phyloP scores from a whole-genome alignment of 1,284 basidiomycete species.

The Ganoderma resinaceum region DNA sequence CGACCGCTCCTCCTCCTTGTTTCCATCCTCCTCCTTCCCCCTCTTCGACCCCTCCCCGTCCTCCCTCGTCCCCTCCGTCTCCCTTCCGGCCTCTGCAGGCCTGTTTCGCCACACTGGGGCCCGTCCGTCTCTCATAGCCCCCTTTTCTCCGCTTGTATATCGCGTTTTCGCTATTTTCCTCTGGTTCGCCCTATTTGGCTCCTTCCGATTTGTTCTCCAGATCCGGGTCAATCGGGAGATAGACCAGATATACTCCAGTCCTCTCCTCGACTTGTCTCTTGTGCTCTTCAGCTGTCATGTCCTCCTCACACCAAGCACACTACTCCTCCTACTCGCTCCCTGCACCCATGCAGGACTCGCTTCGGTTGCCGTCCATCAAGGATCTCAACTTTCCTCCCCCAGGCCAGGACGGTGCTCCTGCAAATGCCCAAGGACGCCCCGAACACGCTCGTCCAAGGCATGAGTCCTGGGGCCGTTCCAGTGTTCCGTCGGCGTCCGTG shows the following conservation, averaged over 20 bases:
- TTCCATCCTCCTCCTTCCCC: slow-evolving; percentile 35
- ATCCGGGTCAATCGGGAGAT: slow-evolving; percentile 41
- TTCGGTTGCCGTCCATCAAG: slow-evolving; percentile 70
- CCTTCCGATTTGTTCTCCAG: slow-evolving; percentile 31
- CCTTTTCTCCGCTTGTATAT: slow-evolving; percentile 2
- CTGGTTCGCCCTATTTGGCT: slow-evolving; percentile 22
- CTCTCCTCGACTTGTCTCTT: slow-evolving; percentile 27
- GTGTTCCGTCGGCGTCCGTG: slow-evolving; percentile 17
- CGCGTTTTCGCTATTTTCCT: slow-evolving; percentile 4
- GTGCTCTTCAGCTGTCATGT: slow-evolving; percentile 36
- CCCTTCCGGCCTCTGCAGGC: slow-evolving; percentile 8
- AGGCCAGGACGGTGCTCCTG: slow-evolving; percentile 38
- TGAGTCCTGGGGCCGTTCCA: slow-evolving; percentile 35
- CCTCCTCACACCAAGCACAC: slow-evolving; percentile 41
- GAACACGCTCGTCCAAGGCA: slow-evolving; percentile 35
- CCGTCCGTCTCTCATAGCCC: slow-evolving; percentile 1
- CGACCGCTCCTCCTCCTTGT: slow-evolving; percentile 33
- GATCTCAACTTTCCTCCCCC: slow-evolving; percentile 64
- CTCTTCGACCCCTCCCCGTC: slow-evolving; percentile 24
- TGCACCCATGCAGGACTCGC: slow-evolving; percentile 46
- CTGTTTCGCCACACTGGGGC: background rate
- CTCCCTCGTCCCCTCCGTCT: slow-evolving; percentile 17
- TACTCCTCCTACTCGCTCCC: slow-evolving; percentile 40
- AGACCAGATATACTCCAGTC: slow-evolving; percentile 33
- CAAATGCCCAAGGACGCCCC: slow-evolving; percentile 25